Evolutionary conservation across 1,284 basidiomycete genomes (phyloP), one percentile per base, ranked within the genome.

Genomic region (Fistulinella cinereoalba): DNA sequence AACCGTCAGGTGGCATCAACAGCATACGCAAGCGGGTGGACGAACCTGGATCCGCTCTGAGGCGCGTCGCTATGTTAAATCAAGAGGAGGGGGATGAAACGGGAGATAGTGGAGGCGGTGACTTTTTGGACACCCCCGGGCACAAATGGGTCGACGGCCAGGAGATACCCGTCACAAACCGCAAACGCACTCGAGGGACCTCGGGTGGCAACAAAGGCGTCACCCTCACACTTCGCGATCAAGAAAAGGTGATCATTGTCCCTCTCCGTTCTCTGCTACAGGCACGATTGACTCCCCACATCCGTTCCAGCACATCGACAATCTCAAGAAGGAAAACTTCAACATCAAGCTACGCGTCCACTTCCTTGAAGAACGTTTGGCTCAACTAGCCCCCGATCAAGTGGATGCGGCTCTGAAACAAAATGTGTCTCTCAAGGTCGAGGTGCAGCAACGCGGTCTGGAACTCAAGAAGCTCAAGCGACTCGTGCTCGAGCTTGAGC

Each of bases 381-480:
- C 85, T 2, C 83, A 88, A 58, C 82, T 94, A 49, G 89, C 92
- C 0, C 92, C 93, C 0, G 93, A 96, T 64, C 89, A 95, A 58
- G 87, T 95, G 65, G 88, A 96, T 61, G 85, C 85, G 6, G 91
- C 89, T 2, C 79, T 95, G 40, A 92, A 94, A 60, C 93, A 97
- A 67, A 97, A 97, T 60, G 92, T 95, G 59, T 88, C 87, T 56
- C 83, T 97, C 65, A 96, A 96, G 66, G 87, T 95, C 57, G 92
- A 95, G 65, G 91, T 94, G 11, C 88, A 95, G 57, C 87, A 92
- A 54, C 80, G 90, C 2, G 83, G 88, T n/a, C 83, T 91, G 70
- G 94, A 97, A 68, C 79, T 94, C 60, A 97, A 97, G 75, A 90
- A 89, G 65, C 77, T 92, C 51, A 92, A 93, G 70, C 93, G 94